These are phyloP conservation scores for Mycena rebaudengoi DNA, from an alignment of 768 basidiomycete species.

Conservation along the genomic window DNA sequence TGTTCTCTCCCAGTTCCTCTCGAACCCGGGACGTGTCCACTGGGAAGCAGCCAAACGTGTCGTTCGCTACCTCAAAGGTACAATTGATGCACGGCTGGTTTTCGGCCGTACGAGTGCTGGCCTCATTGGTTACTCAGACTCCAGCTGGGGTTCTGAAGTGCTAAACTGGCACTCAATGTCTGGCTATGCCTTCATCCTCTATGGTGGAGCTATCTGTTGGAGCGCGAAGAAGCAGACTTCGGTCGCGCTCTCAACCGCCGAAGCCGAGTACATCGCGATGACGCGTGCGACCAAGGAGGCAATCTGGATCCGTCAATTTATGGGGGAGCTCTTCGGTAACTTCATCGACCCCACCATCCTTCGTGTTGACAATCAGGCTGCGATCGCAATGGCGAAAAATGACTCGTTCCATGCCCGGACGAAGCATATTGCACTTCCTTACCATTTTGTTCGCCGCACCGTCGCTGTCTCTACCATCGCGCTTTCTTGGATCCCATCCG, in stretches of 20 bases:
- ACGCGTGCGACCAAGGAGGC: slow-evolving; percentile 30
- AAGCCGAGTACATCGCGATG: slow-evolving; percentile 44
- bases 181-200: slow-evolving; percentile 42
- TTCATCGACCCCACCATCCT: slow-evolving; percentile 18
- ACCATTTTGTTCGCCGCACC: slow-evolving; percentile 35
- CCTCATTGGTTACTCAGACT: slow-evolving; percentile 25
- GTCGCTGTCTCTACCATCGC: slow-evolving; percentile 38
- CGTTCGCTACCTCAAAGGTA: slow-evolving; percentile 43
- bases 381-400: slow-evolving; percentile 28
- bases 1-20: slow-evolving; percentile 35
- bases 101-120: slow-evolving; percentile 20
- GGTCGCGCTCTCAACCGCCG: slow-evolving; percentile 43
- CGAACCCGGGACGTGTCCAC: slow-evolving; percentile 38
- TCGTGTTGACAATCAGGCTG: slow-evolving; percentile 26
- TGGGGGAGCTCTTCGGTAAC: slow-evolving; percentile 20
- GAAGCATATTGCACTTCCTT: slow-evolving; percentile 40
- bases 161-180: slow-evolving; percentile 27
- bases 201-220: slow-evolving; percentile 44
- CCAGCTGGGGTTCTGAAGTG: slow-evolving; percentile 15
- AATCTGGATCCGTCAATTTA: slow-evolving; percentile 36
- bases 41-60: slow-evolving; percentile 45
- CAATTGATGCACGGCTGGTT: slow-evolving; percentile 15
- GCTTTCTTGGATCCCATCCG: slow-evolving; percentile 29
- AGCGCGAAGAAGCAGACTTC: slow-evolving; percentile 39
- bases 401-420: slow-evolving; percentile 31